These are phyloP conservation scores for Lophiostoma macrostomum DNA, from an alignment of 495 filamentous ascomycete species.

Conservation along the genomic window DNA sequence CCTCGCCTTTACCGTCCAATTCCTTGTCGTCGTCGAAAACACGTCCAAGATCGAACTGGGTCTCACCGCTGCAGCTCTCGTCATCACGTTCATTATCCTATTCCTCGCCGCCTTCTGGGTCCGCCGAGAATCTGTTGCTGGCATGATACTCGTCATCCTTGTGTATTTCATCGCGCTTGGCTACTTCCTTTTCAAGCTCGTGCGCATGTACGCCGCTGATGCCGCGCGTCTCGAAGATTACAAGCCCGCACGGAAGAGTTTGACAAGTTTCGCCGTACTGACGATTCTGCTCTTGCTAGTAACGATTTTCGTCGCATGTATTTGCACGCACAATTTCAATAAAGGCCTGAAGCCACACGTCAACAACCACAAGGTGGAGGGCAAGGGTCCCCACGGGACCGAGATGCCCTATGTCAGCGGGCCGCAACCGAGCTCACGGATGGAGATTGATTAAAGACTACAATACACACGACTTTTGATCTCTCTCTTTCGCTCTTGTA, in stretches of 20 bases:
- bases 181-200: slow-evolving; percentile 97
- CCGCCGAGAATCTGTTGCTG: slow-evolving; percentile 71
- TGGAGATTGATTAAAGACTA: slow-evolving; percentile 86
- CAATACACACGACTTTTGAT: neutral
- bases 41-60: slow-evolving; percentile 70
- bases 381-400: slow-evolving; percentile 48
- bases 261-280: slow-evolving; percentile 92
- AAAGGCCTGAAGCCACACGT: slow-evolving; percentile 88
- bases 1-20: slow-evolving; percentile 95
- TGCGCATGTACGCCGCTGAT: slow-evolving; percentile 77
- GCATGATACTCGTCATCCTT: slow-evolving; percentile 74
- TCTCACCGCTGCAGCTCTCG: slow-evolving; percentile 83
- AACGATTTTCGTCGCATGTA: slow-evolving; percentile 83
- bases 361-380: slow-evolving; percentile 59
- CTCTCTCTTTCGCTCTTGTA: neutral
- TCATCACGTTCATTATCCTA: slow-evolving; percentile 84
- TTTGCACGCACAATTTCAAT: slow-evolving; percentile 88
- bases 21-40: slow-evolving; percentile 82
- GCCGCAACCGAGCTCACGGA: slow-evolving; percentile 60
- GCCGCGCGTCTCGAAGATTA: slow-evolving; percentile 53
- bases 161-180: slow-evolving; percentile 86
- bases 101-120: slow-evolving; percentile 80
- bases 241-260: slow-evolving; percentile 66
- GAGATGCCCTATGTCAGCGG: slow-evolving; percentile 58
- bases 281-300: slow-evolving; percentile 82